Evolutionary conservation across 495 filamentous ascomycete species (phyloP), one percentile per base, ranked within the genome.

Genomic region (Aspergillus mulundensis): DNA sequence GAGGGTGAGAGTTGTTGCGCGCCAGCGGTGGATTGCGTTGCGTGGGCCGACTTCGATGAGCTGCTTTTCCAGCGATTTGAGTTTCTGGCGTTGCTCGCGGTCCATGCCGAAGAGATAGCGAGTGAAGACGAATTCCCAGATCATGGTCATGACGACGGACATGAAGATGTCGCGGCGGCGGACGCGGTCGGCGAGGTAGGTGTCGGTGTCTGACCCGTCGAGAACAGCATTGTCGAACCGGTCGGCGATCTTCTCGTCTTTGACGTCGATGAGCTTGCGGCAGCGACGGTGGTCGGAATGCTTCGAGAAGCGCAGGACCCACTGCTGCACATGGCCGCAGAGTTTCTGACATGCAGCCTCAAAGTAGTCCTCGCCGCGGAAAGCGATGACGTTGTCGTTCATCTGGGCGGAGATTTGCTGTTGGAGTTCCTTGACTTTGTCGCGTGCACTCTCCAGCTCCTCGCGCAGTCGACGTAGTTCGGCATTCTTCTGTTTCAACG

Each of bases 101-200:
- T 97, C 93, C 90, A 97, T 94, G 58, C 95, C 94, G 65, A 98
- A 97, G 34, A 98, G 84, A 66, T 97, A 98, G 53, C 95, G 86
- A 11, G 91, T 95, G 70, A 98, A 98, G 66, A 98, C 85, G 64
- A 89, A 96, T 67, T 97, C 93, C 90, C 91, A 97, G 34, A 97
- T 84, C 89, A 98, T 95, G 42, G 85, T 91, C 91, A 97, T 97
- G 59, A 91, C 86, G 61, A 97, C 88, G 21, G 89, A 91, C 88
- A 96, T 96, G 75, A 97, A 95, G 32, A 97, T 87, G 72, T 96
- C 90, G 34, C 91, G 84, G 48, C 94, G 84, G 56, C 82, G 83
- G 50, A 94, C 87, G 41, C 95, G 87, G 65, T 97, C 95, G 57
- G 79, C 79, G 12, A 98, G 84, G 66, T 92, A 91, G 48, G 74